A percentile compares a stretch with the other conserved stretches of the same genome.
These are phyloP conservation scores for Millerozyma miso DNA, from an alignment of 805 yeast species.

Conservation along the genomic window DNA sequence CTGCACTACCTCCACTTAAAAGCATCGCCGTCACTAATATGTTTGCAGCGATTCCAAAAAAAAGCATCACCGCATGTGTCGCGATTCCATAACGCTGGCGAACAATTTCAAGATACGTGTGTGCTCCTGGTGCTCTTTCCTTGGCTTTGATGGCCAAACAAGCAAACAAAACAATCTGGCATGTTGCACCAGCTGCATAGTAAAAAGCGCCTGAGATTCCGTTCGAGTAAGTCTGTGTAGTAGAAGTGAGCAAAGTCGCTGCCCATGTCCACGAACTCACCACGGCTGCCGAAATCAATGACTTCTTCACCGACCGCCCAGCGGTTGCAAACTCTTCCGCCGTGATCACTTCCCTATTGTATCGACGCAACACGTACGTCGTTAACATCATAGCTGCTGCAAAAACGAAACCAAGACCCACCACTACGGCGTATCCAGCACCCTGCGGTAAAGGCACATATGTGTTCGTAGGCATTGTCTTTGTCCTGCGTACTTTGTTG, in stretches of 20 bases:
- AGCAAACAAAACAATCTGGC: conserved; percentile 82
- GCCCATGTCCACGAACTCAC: conserved; percentile 87
- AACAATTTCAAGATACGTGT: conserved; percentile 84
- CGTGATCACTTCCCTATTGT: conserved; percentile 81
- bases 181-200: conserved; percentile 90
- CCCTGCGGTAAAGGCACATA: conserved; percentile 56
- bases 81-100: conserved; percentile 73
- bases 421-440: conserved; percentile 83
- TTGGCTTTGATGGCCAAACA: conserved; percentile 85
- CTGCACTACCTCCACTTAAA: conserved; percentile 86
- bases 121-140: conserved; percentile 86
- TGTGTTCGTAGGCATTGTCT: conserved; percentile 2
- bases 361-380: conserved; percentile 66
- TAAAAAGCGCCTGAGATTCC: conserved; percentile 81
- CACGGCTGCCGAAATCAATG: conserved; percentile 83
- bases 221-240: conserved; percentile 69
- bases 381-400: conserved; percentile 75
- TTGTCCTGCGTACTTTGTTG: no score
- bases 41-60: conserved; percentile 84
- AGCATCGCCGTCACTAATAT: conserved; percentile 90
- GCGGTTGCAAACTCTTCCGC: conserved; percentile 95
- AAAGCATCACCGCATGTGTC: conserved; percentile 66
- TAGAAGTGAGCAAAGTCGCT: conserved; percentile 37
- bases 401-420: conserved; percentile 81
- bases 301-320: conserved; percentile 82